Evolutionary conservation across 345 rosid genomes (phyloP).

Genomic region (Angophora floribunda): DNA sequence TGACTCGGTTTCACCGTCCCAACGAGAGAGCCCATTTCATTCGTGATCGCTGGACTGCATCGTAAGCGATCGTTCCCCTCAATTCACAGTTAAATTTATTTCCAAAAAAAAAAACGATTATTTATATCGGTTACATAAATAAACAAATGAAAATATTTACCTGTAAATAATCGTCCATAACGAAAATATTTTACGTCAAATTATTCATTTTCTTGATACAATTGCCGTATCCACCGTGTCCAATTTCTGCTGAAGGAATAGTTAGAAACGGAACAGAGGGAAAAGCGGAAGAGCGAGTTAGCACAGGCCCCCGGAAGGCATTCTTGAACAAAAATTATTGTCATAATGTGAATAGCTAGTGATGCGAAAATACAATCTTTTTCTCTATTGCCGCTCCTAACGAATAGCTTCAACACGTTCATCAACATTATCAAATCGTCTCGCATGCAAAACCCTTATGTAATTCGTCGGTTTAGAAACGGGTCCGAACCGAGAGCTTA

Average conservation of each 20-base stretch:
- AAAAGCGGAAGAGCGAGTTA: background rate
- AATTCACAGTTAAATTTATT: too few species aligned
- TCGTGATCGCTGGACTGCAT: background rate
- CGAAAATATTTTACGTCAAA: background rate
- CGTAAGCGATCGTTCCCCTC: background rate
- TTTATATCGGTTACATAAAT: background rate
- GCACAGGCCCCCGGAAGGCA: background rate
- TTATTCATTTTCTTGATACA: background rate
- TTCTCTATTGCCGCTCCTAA: background rate
- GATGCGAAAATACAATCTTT: background rate
- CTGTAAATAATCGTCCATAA: background rate
- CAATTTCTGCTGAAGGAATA: background rate
- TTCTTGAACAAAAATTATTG: background rate
- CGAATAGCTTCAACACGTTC: background rate
- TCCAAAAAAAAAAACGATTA: too few species aligned
- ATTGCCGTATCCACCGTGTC: background rate
- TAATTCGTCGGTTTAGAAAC: background rate
- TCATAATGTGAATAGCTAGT: background rate
- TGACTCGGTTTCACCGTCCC: background rate
- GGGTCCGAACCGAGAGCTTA: background rate
- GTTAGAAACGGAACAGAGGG: background rate
- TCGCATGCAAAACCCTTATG: background rate
- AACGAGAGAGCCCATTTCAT: background rate
- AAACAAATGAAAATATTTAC: background rate
- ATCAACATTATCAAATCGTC: background rate